phyloP scores from a whole-genome alignment of 208 protist species.

The Leishmania arabica region DNA sequence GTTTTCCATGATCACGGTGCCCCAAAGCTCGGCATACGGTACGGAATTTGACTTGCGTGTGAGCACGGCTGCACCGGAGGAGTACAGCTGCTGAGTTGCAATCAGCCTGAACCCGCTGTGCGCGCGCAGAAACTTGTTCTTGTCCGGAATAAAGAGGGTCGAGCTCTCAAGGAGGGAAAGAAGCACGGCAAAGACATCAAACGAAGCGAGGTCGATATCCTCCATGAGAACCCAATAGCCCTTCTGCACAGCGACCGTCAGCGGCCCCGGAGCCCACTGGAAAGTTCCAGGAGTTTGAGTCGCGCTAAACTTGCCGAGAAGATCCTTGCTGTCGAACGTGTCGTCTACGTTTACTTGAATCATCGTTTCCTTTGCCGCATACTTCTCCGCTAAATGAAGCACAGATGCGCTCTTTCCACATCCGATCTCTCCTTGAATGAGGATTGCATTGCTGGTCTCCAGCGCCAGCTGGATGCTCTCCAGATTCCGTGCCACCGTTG shows the following conservation, averaged over 20 bases:
- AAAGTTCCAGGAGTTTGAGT: constrained; percentile 98
- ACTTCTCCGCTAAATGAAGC: constrained; percentile 58
- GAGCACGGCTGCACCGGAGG: constrained; percentile 49
- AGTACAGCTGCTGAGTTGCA: constrained; percentile 83
- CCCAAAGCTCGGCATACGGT: constrained; percentile 83
- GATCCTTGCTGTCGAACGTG: constrained; percentile 98
- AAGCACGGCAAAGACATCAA: constrained; percentile 98
- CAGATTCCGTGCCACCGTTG: constrained; percentile 64
- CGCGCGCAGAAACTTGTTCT: constrained; percentile 91
- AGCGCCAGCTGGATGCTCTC: constrained; percentile 66
- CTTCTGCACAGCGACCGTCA: constrained; percentile 95
- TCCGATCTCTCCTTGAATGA: constrained; percentile 88
- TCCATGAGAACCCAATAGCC: constrained; percentile 99
- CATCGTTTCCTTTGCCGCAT: constrained; percentile 69
- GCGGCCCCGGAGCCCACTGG: constrained; percentile 96
- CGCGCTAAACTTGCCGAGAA: constrained; percentile 99
- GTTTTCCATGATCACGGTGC: constrained; percentile 71
- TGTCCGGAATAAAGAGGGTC: constrained; percentile 95
- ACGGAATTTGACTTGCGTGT: constrained; percentile 68
- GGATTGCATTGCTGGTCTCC: constrained; percentile 68
- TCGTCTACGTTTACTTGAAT: constrained; percentile 96
- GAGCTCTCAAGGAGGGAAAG: constrained; percentile 96
- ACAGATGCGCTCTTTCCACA: constrained; percentile 84
- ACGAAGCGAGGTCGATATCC: constrained; percentile 98
- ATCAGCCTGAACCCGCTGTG: constrained; percentile 90